Conservation (phyloP, 2,329 filamentous ascomycete genomes). For the Fusarium mundagurra region DNA sequence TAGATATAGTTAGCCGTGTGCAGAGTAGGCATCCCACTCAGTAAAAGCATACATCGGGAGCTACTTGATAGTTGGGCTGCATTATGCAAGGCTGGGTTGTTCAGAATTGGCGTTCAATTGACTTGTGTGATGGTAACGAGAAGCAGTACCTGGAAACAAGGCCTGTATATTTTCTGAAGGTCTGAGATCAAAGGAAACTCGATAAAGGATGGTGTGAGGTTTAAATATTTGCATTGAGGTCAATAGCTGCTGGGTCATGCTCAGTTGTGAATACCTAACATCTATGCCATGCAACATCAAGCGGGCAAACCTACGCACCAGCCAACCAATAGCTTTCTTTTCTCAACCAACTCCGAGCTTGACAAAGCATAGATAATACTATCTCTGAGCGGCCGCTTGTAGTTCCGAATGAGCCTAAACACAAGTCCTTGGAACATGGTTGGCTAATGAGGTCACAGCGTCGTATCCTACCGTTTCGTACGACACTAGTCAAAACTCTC, state of each 20-base stretch:
- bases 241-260: neutral
- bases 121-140: rapidly evolving
- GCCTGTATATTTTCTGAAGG: rapidly evolving
- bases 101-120: rapidly evolving
- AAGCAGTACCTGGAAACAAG: neutral
- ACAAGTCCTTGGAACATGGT: rapidly evolving
- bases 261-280: neutral
- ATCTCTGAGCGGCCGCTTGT: neutral
- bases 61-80: neutral
- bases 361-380: neutral
- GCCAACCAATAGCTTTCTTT: neutral
- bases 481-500: neutral
- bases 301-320: neutral
- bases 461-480: neutral
- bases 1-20: neutral
- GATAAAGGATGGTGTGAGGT: rapidly evolving
- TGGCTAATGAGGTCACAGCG: neutral
- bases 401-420: neutral
- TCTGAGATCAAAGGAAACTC: rapidly evolving
- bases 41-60: neutral
- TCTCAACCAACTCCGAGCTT: neutral
- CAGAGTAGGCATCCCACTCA: rapidly evolving
- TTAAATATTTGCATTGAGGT: neutral
- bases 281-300: neutral
- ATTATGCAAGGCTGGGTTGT: neutral